phyloP scores from a whole-genome alignment of 495 filamentous ascomycete species.

The Neurospora cerealis region DNA sequence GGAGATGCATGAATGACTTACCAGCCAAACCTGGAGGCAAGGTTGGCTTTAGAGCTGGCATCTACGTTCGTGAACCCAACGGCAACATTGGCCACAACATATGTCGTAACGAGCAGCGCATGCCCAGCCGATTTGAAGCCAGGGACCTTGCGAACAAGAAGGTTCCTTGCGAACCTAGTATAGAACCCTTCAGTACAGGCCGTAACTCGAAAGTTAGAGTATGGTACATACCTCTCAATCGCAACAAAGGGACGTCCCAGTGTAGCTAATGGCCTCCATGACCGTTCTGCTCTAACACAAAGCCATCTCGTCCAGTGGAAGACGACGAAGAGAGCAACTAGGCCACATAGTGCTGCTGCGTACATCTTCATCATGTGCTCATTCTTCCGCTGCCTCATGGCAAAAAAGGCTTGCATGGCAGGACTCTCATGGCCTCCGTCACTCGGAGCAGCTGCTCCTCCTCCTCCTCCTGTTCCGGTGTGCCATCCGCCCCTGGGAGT shows the following conservation, averaged over 20 bases:
- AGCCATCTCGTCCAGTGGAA: slow-evolving; percentile 36
- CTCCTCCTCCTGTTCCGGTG: background rate
- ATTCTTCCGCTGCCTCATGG: slow-evolving; percentile 22
- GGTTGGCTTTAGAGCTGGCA: slow-evolving; percentile 16
- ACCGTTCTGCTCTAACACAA: slow-evolving; percentile 12
- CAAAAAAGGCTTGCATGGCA: slow-evolving; percentile 16
- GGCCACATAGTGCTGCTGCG: slow-evolving; percentile 32
- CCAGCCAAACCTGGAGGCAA: slow-evolving; percentile 40
- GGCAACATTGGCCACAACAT: slow-evolving; percentile 41
- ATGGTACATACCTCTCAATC: slow-evolving; percentile 15
- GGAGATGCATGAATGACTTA: slow-evolving; percentile 18
- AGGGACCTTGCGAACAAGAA: slow-evolving; percentile 34
- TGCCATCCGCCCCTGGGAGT: slow-evolving; percentile 1
- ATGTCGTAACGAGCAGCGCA: slow-evolving; percentile 35
- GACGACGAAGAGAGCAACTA: slow-evolving; percentile 43
- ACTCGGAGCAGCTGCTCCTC: slow-evolving; percentile 2
- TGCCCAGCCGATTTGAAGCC: slow-evolving; percentile 46
- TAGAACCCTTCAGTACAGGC: too few species aligned
- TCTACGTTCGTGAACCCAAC: slow-evolving; percentile 39
- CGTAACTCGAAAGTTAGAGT: background rate
- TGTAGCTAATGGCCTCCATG: slow-evolving; percentile 5
- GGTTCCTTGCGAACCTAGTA: slow-evolving; percentile 24
- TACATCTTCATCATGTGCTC: slow-evolving; percentile 28
- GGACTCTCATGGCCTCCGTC: slow-evolving; percentile 6
- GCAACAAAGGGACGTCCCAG: slow-evolving; percentile 17